phyloP scores from a whole-genome alignment of 2,329 filamentous ascomycete species.

The Beauveria asiatica region DNA sequence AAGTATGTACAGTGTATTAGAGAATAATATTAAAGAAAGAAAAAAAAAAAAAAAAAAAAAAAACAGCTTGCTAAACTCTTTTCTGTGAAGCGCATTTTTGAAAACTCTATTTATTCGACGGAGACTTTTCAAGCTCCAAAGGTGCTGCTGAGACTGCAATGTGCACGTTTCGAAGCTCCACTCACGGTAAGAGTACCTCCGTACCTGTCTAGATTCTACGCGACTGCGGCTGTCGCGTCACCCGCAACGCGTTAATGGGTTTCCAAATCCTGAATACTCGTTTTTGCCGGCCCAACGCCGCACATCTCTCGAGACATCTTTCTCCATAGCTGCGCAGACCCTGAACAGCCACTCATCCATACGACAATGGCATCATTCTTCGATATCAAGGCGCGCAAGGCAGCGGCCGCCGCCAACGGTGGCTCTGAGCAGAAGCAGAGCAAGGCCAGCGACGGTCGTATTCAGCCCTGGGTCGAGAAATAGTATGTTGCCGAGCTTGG shows the following conservation, averaged over 20 bases:
- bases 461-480: conserved; percentile 97
- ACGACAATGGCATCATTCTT: conserved; percentile 79
- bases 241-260: conserved; percentile 9
- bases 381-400: conserved; percentile 84
- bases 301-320: neutral
- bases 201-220: neutral
- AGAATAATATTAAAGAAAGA: too few species aligned
- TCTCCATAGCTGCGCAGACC: neutral
- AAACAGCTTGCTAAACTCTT: too few species aligned
- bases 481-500: conserved; percentile 52
- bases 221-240: conserved; percentile 10
- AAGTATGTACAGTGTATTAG: too few species aligned
- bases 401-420: conserved; percentile 59
- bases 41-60: too few species aligned
- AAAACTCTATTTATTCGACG: too few species aligned
- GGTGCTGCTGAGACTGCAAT: neutral
- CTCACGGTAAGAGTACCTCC: neutral
- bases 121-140: neutral
- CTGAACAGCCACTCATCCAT: neutral
- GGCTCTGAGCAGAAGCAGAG: conserved; percentile 56
- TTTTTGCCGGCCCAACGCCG: neutral
- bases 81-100: too few species aligned
- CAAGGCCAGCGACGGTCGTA: conserved; percentile 50
- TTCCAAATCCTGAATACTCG: neutral
- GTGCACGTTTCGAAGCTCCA: neutral